A percentile compares a stretch with the other conserved stretches of the same genome.
Evolutionary conservation across 768 basidiomycete genomes (phyloP).

Genomic region (Xerocomus brunneocitrinus): DNA sequence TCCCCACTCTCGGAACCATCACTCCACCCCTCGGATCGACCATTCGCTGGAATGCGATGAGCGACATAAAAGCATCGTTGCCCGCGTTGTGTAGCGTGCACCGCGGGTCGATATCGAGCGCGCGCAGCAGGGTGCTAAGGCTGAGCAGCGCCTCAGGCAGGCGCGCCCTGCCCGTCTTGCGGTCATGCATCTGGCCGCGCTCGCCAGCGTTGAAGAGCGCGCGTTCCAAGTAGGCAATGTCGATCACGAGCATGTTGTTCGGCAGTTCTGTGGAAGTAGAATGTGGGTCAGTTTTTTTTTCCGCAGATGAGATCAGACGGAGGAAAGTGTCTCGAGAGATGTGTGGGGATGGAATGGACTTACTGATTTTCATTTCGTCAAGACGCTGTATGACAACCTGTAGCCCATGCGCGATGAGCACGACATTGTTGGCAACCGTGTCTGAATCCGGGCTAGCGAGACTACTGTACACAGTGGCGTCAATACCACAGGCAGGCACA

Average conservation of each 20-base stretch:
- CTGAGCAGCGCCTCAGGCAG: slow-evolving; percentile 52
- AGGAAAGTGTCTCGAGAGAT: neutral
- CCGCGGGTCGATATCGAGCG: slow-evolving; percentile 38
- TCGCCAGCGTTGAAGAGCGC: slow-evolving; percentile 53
- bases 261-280: slow-evolving; percentile 53
- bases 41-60: slow-evolving; percentile 67
- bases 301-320: neutral
- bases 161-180: slow-evolving; percentile 52
- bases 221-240: slow-evolving; percentile 61
- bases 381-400: slow-evolving; percentile 54
- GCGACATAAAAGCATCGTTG: slow-evolving; percentile 69
- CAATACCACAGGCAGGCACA: neutral
- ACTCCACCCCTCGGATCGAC: slow-evolving; percentile 46
- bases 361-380: slow-evolving; percentile 80
- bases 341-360: slow-evolving; percentile 22
- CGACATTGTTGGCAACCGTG: slow-evolving; percentile 60
- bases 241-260: slow-evolving; percentile 64
- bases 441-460: slow-evolving; percentile 76
- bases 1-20: neutral
- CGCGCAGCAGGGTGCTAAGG: slow-evolving; percentile 57
- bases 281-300: neutral
- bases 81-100: slow-evolving; percentile 68
- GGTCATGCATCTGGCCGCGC: slow-evolving; percentile 59
- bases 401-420: slow-evolving; percentile 63
- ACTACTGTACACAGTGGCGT: slow-evolving; percentile 42